Base-by-base conservation (phyloP, 345 rosid genomes). In the Clausena lansium region DNA sequence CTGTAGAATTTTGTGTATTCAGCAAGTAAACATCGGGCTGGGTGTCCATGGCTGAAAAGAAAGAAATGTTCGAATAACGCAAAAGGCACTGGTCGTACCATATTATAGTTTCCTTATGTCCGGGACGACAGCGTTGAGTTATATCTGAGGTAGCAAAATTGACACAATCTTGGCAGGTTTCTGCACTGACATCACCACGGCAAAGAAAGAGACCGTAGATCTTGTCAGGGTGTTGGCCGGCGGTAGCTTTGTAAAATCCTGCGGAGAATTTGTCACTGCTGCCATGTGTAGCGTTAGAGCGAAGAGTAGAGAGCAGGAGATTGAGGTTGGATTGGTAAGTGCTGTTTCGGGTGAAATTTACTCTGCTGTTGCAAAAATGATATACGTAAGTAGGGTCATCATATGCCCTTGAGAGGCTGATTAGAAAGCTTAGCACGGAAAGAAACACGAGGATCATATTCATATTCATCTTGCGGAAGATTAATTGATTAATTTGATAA, bases 311-410 rank as follows among this genome's bases (percentile, higher is more conserved):
- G 32, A 81, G 81, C 45, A 81, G 55, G 32, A 17, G 2, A 13
- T 57, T 2, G 6, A 78, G 78, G 64, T 81, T 84, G 62, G 19
- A 14, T 3, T 67, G 68, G 45, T 79, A 84, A 69, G 78, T 25
- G 76, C 82, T 81, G 68, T 50, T 74, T n/a, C 24, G 27, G 9
- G 76, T 70, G 81, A 73, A 83, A 60, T 75, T 5, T 70, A 60
- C 72, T 4, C 61, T 30, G 32, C 38, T 50, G 17, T 7, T 7
- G 25, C 83, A 77, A 19, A 3, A 0, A 45, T 61, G 24, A 24
- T 0, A 14, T 27, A 13, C 36, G 70, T 41, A 64, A 10, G 59
- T 64, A 8, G 68, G 32, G 10, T 39, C 20, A 22, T n/a, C 65
- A 30, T n/a, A 61, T n/a, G 15, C 61, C 10, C 7, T 19, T 4